Conservation (phyloP, 129 eudicot species). For the Kitagawia praeruptora region DNA sequence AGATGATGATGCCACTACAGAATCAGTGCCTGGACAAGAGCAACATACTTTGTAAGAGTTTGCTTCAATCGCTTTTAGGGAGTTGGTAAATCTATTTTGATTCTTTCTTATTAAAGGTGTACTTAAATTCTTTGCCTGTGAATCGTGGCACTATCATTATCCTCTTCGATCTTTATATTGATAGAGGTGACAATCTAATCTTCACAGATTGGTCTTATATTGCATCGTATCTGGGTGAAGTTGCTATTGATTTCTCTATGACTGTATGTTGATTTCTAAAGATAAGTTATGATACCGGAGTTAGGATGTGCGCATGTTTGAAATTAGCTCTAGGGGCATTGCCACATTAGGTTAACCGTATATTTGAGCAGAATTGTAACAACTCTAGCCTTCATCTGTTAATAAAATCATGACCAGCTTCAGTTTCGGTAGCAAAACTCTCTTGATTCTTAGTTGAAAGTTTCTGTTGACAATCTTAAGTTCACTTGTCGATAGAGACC, state of each 20-base stretch:
- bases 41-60: neutral
- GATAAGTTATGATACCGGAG: neutral
- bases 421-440: neutral
- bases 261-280: neutral
- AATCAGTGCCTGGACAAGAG: neutral
- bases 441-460: neutral
- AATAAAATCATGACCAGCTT: neutral
- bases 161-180: neutral
- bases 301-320: neutral
- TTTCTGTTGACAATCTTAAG: too few relatives aligned
- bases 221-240: neutral
- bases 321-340: neutral
- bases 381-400: neutral
- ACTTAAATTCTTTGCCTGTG: neutral
- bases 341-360: neutral
- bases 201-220: neutral
- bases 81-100: neutral
- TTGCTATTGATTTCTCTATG: neutral
- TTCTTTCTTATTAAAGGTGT: neutral
- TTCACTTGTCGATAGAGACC: too few relatives aligned
- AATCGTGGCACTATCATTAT: neutral
- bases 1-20: neutral
- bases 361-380: neutral
- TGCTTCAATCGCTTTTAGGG: neutral
- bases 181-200: neutral